A percentile compares a stretch with the other conserved stretches of the same genome.
phyloP scores from a whole-genome alignment of 306 rosid genomes.

The Prunus mume region DNA sequence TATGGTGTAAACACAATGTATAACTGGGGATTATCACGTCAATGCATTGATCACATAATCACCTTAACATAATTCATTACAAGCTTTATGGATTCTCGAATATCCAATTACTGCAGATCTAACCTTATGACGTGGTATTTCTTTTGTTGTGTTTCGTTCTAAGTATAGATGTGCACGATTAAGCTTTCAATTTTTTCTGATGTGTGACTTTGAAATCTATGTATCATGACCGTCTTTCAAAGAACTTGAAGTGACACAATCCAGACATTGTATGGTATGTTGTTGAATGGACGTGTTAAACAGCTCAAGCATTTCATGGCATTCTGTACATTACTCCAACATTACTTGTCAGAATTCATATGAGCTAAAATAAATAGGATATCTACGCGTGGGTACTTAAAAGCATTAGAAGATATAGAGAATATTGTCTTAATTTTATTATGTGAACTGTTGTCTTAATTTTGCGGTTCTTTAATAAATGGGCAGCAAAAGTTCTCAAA shows the following conservation, averaged over 20 bases:
- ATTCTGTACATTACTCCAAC: too few species aligned
- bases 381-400: too few species aligned
- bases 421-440: too few species aligned
- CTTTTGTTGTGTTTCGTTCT: background rate
- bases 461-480: too few species aligned
- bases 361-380: too few species aligned
- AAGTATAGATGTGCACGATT: background rate
- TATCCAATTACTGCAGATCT: conserved; percentile 35
- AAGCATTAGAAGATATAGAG: too few species aligned
- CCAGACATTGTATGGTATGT: conserved; percentile 89
- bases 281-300: conserved; percentile 74
- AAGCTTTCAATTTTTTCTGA: conserved; percentile 18
- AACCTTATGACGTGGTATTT: conserved; percentile 44
- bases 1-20: too few species aligned
- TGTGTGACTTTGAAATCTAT: background rate
- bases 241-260: conserved; percentile 47
- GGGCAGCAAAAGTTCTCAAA: too few species aligned
- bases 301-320: too few species aligned
- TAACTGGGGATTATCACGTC: background rate
- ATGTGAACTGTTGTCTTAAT: too few species aligned
- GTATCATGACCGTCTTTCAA: conserved; percentile 32
- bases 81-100: conserved; percentile 37
- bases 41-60: conserved; percentile 34
- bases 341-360: too few species aligned
- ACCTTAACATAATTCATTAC: conserved; percentile 35